phyloP scores from a whole-genome alignment of 2,329 filamentous ascomycete genomes.

The Fusarium sp. region DNA sequence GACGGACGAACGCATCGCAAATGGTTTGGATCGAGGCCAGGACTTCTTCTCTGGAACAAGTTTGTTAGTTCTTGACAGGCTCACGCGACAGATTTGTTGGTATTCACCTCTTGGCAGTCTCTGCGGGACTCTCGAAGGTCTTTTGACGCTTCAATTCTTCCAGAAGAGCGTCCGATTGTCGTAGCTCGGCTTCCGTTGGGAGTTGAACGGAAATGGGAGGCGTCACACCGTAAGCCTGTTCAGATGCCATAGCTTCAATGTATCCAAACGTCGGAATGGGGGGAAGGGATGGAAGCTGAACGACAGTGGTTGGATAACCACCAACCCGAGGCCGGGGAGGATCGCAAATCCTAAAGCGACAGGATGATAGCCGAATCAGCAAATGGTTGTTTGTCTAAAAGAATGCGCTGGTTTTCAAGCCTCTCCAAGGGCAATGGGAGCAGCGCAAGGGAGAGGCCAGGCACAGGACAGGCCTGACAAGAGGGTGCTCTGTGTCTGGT shows the following conservation, averaged over 20 bases:
- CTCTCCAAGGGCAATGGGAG: constrained; percentile 32
- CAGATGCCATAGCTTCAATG: constrained; percentile 46
- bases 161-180: constrained; percentile 80
- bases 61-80: constrained; percentile 7
- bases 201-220: constrained; percentile 81
- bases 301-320: neutral
- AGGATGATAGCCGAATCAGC: neutral
- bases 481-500: constrained; percentile 23
- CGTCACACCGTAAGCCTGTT: constrained; percentile 72
- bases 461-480: neutral
- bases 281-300: neutral
- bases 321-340: neutral
- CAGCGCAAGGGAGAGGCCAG: constrained; percentile 34
- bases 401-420: constrained; percentile 23
- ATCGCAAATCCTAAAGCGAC: neutral
- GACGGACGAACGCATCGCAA: constrained; percentile 85
- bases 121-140: constrained; percentile 86
- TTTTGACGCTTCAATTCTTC: constrained; percentile 88
- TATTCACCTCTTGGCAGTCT: constrained; percentile 81
- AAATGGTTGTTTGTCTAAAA: neutral
- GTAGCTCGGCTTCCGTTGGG: constrained; percentile 80
- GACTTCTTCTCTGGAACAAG: constrained; percentile 57
- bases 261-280: constrained; percentile 1
- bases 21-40: constrained; percentile 81
- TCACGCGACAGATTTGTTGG: neutral